Percentiles rank a stretch among this genome's conserved stretches.
phyloP scores from a whole-genome alignment of 1,139 yeast species.

The Candida gigantensis region DNA sequence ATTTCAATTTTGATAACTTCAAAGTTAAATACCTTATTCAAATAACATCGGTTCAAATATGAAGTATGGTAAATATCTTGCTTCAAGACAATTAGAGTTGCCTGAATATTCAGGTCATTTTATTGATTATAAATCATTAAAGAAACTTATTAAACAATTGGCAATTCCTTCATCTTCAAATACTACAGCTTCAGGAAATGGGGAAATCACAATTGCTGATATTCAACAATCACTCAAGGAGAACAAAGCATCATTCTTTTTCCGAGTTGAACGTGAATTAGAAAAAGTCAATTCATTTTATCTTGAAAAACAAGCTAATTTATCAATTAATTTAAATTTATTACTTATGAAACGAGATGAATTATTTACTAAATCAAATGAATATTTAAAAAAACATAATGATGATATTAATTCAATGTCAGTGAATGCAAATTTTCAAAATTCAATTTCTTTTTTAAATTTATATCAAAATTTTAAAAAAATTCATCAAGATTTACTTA shows the following conservation, averaged over 20 bases:
- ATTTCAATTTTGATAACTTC: too few species aligned
- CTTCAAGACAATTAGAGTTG: conserved; percentile 88
- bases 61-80: conserved; percentile 96
- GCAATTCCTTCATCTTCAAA: conserved; percentile 40
- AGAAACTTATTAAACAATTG: conserved; percentile 72
- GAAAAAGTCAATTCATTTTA: conserved; percentile 92
- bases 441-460: conserved; percentile 46
- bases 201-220: conserved; percentile 25
- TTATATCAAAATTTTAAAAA: conserved; percentile 87
- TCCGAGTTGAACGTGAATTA: conserved; percentile 86
- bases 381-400: conserved; percentile 30
- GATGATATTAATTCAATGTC: conserved; percentile 13
- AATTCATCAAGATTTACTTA: conserved; percentile 82
- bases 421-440: conserved; percentile 33
- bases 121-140: conserved; percentile 90
- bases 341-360: conserved; percentile 71
- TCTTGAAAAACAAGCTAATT: conserved; percentile 85
- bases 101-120: conserved; percentile 94
- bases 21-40: too few species aligned
- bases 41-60: too few species aligned
- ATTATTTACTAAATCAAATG: conserved; percentile 43
- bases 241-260: conserved; percentile 91
- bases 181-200: conserved; percentile 10
- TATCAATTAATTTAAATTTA: conserved; percentile 75
- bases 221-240: conserved; percentile 72